phyloP scores from a whole-genome alignment of 768 basidiomycete species.

The Boletellus ananiceps region DNA sequence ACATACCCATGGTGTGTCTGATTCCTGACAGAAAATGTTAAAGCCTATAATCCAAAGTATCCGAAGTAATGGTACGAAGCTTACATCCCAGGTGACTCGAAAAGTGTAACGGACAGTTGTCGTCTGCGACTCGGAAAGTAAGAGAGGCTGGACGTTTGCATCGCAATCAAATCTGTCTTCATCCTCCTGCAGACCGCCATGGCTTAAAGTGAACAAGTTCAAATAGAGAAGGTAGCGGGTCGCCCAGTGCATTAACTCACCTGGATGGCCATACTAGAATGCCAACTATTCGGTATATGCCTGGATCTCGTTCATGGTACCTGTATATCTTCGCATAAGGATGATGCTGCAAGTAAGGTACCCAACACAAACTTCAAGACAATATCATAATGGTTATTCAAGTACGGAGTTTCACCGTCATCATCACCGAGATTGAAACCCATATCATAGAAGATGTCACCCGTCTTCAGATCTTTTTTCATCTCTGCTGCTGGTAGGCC shows the following conservation, averaged over 20 bases:
- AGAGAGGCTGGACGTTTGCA: slow-evolving; percentile 41
- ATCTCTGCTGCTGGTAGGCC: slow-evolving; percentile 92
- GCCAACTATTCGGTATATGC: slow-evolving; percentile 83
- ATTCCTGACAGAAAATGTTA: slow-evolving; percentile 50
- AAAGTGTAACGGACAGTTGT: slow-evolving; percentile 84
- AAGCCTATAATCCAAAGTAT: neutral
- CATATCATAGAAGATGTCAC: slow-evolving; percentile 89
- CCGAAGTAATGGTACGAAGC: slow-evolving; percentile 21
- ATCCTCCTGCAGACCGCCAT: slow-evolving; percentile 54
- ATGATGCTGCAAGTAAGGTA: neutral
- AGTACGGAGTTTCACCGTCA: slow-evolving; percentile 58
- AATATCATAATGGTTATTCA: slow-evolving; percentile 94
- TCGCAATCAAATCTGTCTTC: slow-evolving; percentile 48
- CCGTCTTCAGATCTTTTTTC: slow-evolving; percentile 73
- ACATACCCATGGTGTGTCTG: slow-evolving; percentile 76
- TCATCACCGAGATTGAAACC: slow-evolving; percentile 88
- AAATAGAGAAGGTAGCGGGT: neutral
- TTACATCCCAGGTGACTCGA: slow-evolving; percentile 79
- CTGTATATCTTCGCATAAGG: slow-evolving; percentile 36
- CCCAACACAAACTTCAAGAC: slow-evolving; percentile 53
- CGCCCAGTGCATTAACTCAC: slow-evolving; percentile 19
- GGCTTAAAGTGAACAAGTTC: slow-evolving; percentile 36
- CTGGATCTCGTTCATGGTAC: slow-evolving; percentile 71
- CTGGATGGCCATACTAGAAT: slow-evolving; percentile 79
- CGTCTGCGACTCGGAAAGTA: slow-evolving; percentile 53